Conservation (phyloP, 495 filamentous ascomycete genomes). For the Aspergillus heteromorphus region DNA sequence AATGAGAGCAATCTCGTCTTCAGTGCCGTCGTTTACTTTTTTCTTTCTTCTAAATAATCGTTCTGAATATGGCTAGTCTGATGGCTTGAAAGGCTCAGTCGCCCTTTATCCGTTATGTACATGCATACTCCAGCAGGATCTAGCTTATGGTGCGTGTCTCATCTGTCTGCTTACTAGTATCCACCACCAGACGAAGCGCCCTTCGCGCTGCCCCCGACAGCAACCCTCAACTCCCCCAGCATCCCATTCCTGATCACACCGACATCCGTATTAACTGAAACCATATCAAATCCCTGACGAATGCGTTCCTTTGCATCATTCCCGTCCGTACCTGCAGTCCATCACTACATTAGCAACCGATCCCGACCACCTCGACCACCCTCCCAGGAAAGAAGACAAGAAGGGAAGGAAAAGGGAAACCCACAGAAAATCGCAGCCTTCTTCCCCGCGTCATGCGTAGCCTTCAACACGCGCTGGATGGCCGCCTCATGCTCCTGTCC, state of each 20-base stretch:
- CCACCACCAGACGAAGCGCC: not conserved
- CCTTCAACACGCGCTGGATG: slow-evolving; percentile 58
- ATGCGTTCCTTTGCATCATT: slow-evolving; percentile 58
- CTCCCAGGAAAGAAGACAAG: not conserved
- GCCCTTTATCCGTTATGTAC: too few species aligned
- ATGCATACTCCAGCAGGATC: too few species aligned
- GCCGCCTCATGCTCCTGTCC: slow-evolving; percentile 50
- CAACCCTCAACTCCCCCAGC: slow-evolving; percentile 28
- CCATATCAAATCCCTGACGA: slow-evolving; percentile 72
- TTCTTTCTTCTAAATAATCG: too few species aligned
- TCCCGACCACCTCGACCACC: not conserved
- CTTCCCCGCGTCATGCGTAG: slow-evolving; percentile 63
- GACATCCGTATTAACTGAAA: slow-evolving; percentile 59
- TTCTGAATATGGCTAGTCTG: too few species aligned
- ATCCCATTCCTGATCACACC: slow-evolving; percentile 41
- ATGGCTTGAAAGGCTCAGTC: too few species aligned
- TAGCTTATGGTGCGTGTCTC: too few species aligned
- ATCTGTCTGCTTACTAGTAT: too few species aligned
- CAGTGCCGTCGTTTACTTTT: too few species aligned
- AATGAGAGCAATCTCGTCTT: too few species aligned
- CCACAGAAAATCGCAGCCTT: slow-evolving; percentile 71
- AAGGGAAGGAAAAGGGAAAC: slow-evolving; percentile 1
- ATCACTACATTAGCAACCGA: not conserved
- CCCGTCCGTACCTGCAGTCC: slow-evolving; percentile 43
- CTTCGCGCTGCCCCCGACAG: slow-evolving; percentile 19